A percentile compares a stretch with the other conserved stretches of the same genome.
Conservation (phyloP, 805 yeast species). For the Spathaspora gorwiae region DNA sequence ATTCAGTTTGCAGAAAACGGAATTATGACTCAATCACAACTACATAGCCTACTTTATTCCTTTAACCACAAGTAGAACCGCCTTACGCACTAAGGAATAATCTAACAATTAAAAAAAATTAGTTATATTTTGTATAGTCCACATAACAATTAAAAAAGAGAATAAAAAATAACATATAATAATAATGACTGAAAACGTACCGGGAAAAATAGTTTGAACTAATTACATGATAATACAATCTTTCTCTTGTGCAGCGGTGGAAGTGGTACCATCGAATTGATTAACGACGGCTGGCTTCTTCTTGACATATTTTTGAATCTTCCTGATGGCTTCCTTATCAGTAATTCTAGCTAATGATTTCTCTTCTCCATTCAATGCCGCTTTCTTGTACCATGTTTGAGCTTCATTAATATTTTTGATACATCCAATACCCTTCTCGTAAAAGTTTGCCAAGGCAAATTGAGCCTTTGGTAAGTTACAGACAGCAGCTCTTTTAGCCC, state of each 20-base stretch:
- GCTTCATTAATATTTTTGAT: constrained; percentile 53
- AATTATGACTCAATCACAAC: too few relatives aligned
- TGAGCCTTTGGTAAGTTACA: constrained; percentile 77
- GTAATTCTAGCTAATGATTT: constrained; percentile 30
- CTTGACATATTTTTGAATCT: constrained; percentile 25
- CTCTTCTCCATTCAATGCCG: constrained; percentile 55
- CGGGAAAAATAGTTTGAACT: not conserved
- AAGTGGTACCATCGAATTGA: constrained; percentile 3
- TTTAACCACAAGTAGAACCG: too few relatives aligned
- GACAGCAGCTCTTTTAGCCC: constrained; percentile 88
- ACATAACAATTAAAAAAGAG: not conserved
- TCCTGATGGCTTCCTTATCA: constrained; percentile 27
- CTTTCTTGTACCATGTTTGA: constrained; percentile 68
- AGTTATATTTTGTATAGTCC: not conserved
- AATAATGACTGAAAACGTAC: not conserved
- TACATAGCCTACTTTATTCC: too few relatives aligned
- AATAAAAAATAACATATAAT: not conserved
- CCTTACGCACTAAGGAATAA: too few relatives aligned
- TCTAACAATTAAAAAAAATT: too few relatives aligned
- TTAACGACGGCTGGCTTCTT: constrained; percentile 15
- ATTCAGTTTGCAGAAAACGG: too few relatives aligned
- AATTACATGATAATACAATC: constrained; percentile 42
- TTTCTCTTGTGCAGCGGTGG: constrained; percentile 26
- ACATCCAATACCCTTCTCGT: constrained; percentile 86
- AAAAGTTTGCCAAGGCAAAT: constrained; percentile 76